phyloP scores from a whole-genome alignment of 148 eudicot species.

The Drosera capensis region DNA sequence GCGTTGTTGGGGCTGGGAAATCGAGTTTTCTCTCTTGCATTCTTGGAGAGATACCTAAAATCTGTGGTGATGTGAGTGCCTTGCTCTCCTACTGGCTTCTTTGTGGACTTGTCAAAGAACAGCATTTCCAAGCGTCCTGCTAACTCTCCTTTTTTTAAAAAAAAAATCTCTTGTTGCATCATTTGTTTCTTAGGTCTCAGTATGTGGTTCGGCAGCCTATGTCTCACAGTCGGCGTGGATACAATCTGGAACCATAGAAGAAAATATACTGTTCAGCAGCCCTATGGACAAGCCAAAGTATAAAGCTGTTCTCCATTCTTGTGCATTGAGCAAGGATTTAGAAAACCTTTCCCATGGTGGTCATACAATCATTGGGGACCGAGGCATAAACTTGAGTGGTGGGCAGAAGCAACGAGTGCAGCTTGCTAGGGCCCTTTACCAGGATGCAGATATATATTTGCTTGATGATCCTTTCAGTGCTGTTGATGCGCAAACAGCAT shows the following conservation, averaged over 20 bases:
- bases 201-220: slow-evolving; percentile 36
- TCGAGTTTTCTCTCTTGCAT: slow-evolving; percentile 45
- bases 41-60: slow-evolving; percentile 42
- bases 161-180: background rate
- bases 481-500: slow-evolving; percentile 40
- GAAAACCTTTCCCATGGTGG: slow-evolving; percentile 29
- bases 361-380: slow-evolving; percentile 32
- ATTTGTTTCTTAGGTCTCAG: slow-evolving; percentile 24
- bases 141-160: background rate
- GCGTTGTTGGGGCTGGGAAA: slow-evolving; percentile 63
- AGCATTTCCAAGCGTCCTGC: background rate
- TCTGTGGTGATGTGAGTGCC: slow-evolving; percentile 24
- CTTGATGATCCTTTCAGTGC: slow-evolving; percentile 47
- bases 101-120: background rate
- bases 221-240: slow-evolving; percentile 65
- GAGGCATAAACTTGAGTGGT: slow-evolving; percentile 40
- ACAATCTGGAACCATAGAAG: slow-evolving; percentile 47
- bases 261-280: slow-evolving; percentile 47
- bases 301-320: slow-evolving; percentile 24
- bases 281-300: slow-evolving; percentile 28
- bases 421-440: slow-evolving; percentile 34
- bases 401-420: slow-evolving; percentile 43
- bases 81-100: background rate
- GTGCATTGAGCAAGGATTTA: slow-evolving; percentile 38
- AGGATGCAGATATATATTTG: slow-evolving; percentile 33